Conservation (phyloP, 1,284 basidiomycete species). For the Cutaneotrichosporon spelunceum region DNA sequence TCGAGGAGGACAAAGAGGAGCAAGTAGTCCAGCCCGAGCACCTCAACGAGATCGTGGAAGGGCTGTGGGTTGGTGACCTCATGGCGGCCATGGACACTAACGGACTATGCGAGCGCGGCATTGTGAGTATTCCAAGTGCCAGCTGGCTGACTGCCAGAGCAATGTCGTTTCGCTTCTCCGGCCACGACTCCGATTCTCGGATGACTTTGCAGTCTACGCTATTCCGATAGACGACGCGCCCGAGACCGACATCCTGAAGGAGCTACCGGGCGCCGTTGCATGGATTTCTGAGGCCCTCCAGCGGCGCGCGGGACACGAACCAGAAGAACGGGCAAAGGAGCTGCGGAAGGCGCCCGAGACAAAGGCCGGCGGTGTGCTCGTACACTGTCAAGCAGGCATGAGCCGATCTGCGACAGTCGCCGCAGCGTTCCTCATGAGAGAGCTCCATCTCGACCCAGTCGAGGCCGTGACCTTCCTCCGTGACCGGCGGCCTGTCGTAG, state of each 20-base stretch:
- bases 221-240: conserved; percentile 51
- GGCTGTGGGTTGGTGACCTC: conserved; percentile 52
- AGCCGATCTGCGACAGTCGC: conserved; percentile 77
- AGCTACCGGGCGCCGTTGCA: conserved; percentile 70
- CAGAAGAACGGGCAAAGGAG: conserved; percentile 1
- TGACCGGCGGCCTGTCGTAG: conserved; percentile 62
- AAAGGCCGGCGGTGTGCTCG: conserved; percentile 69
- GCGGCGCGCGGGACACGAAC: conserved; percentile 6
- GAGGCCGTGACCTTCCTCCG: conserved; percentile 66
- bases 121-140: conserved; percentile 43
- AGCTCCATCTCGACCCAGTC: conserved; percentile 61
- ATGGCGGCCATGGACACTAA: conserved; percentile 46
- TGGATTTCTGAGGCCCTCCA: conserved; percentile 72
- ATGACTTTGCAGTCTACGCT: conserved; percentile 37
- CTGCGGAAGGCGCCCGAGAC: conserved; percentile 32
- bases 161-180: conserved; percentile 48
- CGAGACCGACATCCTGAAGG: conserved; percentile 64
- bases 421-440: conserved; percentile 79
- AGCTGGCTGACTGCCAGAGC: conserved; percentile 26
- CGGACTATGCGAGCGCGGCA: conserved; percentile 40
- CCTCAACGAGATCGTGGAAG: conserved; percentile 45
- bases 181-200: conserved; percentile 35
- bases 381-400: conserved; percentile 82
- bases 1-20: conserved; percentile 23
- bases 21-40: conserved; percentile 36